Percentiles rank a stretch among this genome's conserved stretches.
phyloP scores from a whole-genome alignment of 805 yeast species.

The Kregervanrija fluxuum region DNA sequence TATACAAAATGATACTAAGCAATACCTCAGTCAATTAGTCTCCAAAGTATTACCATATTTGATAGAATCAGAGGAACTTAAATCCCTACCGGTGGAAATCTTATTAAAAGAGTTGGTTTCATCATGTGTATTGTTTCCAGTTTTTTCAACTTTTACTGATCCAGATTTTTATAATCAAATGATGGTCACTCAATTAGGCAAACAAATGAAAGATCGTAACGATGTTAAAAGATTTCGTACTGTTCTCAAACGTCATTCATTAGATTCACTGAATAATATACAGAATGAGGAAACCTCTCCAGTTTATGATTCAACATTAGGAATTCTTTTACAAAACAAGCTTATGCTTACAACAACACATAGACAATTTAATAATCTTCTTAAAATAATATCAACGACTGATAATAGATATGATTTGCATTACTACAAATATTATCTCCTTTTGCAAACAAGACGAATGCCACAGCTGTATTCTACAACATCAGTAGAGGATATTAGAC shows the following conservation, averaged over 20 bases:
- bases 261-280: conserved; percentile 4
- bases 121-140: conserved; percentile 47
- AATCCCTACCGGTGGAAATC: conserved; percentile 40
- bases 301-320: not conserved
- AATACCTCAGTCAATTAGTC: conserved; percentile 40
- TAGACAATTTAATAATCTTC: conserved; percentile 22
- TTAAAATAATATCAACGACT: conserved; percentile 28
- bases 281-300: not conserved
- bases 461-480: not conserved
- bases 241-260: conserved; percentile 61
- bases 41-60: conserved; percentile 41
- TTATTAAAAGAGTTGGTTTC: conserved; percentile 60
- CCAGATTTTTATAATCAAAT: conserved; percentile 72
- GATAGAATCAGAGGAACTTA: conserved; percentile 38
- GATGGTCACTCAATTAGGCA: conserved; percentile 52
- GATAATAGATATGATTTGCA: conserved; percentile 36
- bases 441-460: conserved; percentile 31
- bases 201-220: conserved; percentile 60
- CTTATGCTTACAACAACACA: conserved; percentile 26
- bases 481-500: conserved; percentile 6
- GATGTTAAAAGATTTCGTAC: conserved; percentile 68
- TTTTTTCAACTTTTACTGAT: conserved; percentile 47
- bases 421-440: conserved; percentile 39
- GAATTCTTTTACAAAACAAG: not conserved
- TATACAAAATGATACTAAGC: conserved; percentile 36